Base-by-base conservation (phyloP, 352 stramenopile species). In the Phytophthora pini region DNA sequence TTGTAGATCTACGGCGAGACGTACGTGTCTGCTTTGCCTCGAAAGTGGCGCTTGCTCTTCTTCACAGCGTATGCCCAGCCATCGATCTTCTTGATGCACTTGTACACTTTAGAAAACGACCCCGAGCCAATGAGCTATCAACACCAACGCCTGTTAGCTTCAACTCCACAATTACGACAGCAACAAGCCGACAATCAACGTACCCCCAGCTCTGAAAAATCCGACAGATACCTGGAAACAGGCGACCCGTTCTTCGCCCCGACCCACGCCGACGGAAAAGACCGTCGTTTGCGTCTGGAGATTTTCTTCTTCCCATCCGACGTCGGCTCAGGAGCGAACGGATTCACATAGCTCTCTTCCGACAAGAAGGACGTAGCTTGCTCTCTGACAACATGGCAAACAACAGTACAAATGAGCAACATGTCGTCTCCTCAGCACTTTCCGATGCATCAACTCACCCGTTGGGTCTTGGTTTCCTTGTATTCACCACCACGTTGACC, bases 31-130 rank as follows among this genome's bases (percentile, higher is more conserved):
- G 84, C 84, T 49, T 87, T 88, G 29, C 88, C 86, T 12, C 84
- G 79, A 32, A 96, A 87, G 43, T 93, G 86, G 13, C 85, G 84
- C 60, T 92, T 94, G 80, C 83, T 92, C 61, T 94, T 94, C 74
- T 96, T 96, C 39, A 96, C 84, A 0, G 88, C 88, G 60, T 96
- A 96, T 29, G 82, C 76, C 86, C 85, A 94, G 17, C 88, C 88
- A 67, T 96, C 88, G 36, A 96, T 90, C 61, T 91, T 92, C 65
- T 96, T 94, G 27, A 89, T 72, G 58, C 83, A 92, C 73, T 93
- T 94, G 70, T 81, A 94, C 20, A 94, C 87, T 56, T 94, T 93
- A 24, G 86, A 96, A 70, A 96, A 96, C 17, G 84, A 87, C 1
- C 88, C 88, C 7, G 84, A 91, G n/a, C 88, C 88, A 34, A 96